Conservation (phyloP, 2,329 filamentous ascomycete genomes). For the Sclerotinia sclerotiorum region DNA sequence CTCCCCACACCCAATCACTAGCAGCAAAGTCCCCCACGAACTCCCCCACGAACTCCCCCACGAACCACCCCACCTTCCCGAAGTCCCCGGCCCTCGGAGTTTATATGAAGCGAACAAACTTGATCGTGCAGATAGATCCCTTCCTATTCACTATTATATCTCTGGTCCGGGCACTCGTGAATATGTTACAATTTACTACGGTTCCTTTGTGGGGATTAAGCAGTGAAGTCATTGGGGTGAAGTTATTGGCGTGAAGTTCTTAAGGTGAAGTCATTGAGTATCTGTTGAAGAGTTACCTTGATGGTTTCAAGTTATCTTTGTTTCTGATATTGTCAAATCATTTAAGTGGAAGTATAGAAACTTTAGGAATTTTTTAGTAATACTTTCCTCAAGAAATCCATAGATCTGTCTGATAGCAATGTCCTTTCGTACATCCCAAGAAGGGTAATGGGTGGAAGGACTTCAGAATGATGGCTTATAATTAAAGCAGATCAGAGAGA, state of each 20-base stretch:
- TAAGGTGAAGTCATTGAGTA: not conserved
- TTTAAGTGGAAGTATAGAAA: not conserved
- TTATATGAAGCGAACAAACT: not conserved
- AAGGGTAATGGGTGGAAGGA: not conserved
- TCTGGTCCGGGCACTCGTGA: not conserved
- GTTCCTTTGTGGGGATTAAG: slow-evolving; percentile 1
- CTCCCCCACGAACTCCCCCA: not conserved
- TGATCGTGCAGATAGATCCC: not conserved
- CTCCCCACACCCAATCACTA: not conserved
- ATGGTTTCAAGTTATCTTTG: slow-evolving; percentile 8
- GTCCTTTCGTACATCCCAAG: not conserved
- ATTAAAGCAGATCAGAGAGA: not conserved
- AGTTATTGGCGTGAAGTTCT: too few species aligned
- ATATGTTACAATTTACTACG: not conserved
- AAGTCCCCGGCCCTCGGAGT: not conserved
- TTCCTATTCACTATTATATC: not conserved
- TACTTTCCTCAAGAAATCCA: not conserved
- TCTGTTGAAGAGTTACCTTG: not conserved
- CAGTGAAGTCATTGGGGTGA: not conserved
- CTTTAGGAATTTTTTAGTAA: not conserved
- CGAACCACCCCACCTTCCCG: not conserved
- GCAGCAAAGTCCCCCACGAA: not conserved
- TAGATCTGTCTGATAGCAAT: not conserved
- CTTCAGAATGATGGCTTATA: not conserved
- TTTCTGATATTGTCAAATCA: not conserved